Evolutionary conservation across 345 rosid genomes (phyloP).

Genomic region (Salix purpurea): DNA sequence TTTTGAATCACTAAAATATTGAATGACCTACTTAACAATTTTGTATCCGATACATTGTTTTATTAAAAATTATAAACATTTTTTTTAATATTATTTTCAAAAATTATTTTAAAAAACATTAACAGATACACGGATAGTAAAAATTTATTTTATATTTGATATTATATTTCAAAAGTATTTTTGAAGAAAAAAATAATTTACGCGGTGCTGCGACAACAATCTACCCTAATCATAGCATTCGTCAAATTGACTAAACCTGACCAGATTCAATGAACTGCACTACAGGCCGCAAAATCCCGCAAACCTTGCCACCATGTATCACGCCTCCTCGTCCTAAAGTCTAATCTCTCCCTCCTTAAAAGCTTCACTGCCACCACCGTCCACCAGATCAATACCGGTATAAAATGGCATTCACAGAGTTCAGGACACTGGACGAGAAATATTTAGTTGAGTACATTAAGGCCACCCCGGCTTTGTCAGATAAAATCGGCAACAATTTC

Average conservation of each 20-base stretch:
- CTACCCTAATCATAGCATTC: not conserved
- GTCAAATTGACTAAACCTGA: not conserved
- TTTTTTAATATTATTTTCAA: too few species aligned
- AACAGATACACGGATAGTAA: too few species aligned
- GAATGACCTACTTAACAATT: too few species aligned
- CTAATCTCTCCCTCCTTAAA: not conserved
- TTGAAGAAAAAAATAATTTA: too few species aligned
- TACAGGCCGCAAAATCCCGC: not conserved
- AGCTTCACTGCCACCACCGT: not conserved
- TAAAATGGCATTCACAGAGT: constrained; percentile 58
- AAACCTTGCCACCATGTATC: not conserved
- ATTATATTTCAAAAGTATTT: too few species aligned
- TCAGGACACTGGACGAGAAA: constrained; percentile 64
- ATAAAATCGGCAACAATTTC: constrained; percentile 48
- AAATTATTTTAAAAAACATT: too few species aligned
- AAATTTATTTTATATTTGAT: too few species aligned
- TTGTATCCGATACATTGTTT: too few species aligned
- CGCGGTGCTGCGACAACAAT: not conserved
- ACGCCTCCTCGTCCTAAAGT: not conserved
- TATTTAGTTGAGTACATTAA: constrained; percentile 68
- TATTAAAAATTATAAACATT: too few species aligned
- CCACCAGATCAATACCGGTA: not conserved
- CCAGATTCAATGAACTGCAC: constrained; percentile 22
- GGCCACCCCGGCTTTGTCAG: constrained; percentile 67
- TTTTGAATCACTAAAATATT: too few species aligned